Base-by-base conservation (phyloP, 139 green algal species). In the Chlorella sp. region DNA sequence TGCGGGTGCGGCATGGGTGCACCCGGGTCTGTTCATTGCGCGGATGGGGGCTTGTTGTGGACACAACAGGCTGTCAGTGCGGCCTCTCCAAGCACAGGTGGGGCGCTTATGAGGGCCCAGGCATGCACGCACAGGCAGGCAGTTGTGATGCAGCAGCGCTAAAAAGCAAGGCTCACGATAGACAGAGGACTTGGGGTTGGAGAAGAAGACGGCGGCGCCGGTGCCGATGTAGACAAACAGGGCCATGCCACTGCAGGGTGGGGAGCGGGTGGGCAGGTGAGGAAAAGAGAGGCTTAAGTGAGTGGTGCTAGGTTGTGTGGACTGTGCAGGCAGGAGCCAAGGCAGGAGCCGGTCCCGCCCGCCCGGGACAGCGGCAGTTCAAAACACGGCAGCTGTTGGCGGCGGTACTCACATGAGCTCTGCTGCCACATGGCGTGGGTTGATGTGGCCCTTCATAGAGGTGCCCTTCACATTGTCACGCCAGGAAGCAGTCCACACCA, bases 191-290 rank as follows among this genome's bases (percentile, higher is more conserved):
- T 75, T 73, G 82, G 60, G 57, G 82, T 48, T 73, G 22, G 53
- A 76, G 82, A 86, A 86, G 24, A 77, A 60, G 14, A 86, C 60
- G 21, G 82, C 82, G 34, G 82, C 60, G 60, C 57, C 82, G 12
- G 82, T 86, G 22, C 82, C 82, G 34, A 86, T 73, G 36, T 77
- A 86, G 19, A 86, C 82, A 76, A 86, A 86, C 34, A 86, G 82
- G 1, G 82, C 60, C 82, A 86, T 86, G 82, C 82, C 82, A 0
- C 57, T 86, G 82, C 79, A 34, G 14, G 26, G 30, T n/a, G 14
- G 42, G 42, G 48, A 71, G 11, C 36, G 22, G 40, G 26, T 37
- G 5, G 77, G 37, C 34, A 22, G 14, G 22, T 34, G 39, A 2
- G 1, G 18, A n/a, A n/a, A n/a, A n/a, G n/a, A n/a, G n/a, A n/a